Percentiles rank a stretch among this genome's conserved stretches.
Conservation (phyloP, 2,329 filamentous ascomycete genomes). For the Epichloe coenophiala region DNA sequence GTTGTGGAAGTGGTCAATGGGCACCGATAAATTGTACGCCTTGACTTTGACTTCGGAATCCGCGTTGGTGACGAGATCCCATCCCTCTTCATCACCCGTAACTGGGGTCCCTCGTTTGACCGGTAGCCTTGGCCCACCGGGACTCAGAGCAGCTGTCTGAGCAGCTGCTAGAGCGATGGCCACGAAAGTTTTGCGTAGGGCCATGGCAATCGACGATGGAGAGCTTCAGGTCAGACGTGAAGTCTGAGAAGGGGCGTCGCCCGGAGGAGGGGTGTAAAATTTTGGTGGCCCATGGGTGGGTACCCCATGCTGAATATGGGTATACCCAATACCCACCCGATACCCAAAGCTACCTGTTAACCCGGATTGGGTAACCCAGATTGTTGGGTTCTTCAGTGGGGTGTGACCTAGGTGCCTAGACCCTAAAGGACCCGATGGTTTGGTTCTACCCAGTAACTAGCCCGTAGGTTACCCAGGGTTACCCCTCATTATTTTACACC, state of each 20-base stretch:
- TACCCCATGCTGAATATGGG: too few relatives aligned
- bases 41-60: constrained; percentile 7
- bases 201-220: background rate
- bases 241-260: background rate
- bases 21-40: constrained; percentile 26
- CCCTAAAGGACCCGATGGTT: too few relatives aligned
- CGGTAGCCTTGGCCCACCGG: background rate
- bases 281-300: too few relatives aligned
- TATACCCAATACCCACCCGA: too few relatives aligned
- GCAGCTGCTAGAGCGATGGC: background rate
- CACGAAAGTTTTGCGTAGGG: background rate
- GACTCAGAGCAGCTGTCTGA: background rate
- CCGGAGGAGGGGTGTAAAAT: accelerated
- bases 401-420: too few relatives aligned
- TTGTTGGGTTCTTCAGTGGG: too few relatives aligned
- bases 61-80: background rate
- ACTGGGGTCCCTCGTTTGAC: background rate
- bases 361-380: too few relatives aligned
- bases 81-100: background rate
- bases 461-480: too few relatives aligned
- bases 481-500: too few relatives aligned
- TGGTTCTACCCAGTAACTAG: too few relatives aligned
- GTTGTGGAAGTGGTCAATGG: constrained; percentile 74
- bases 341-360: too few relatives aligned
- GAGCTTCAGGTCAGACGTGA: background rate